These are phyloP conservation scores for Phalaenopsis equestris DNA, from an alignment of 106 monocot genomes.

Conservation along the genomic window DNA sequence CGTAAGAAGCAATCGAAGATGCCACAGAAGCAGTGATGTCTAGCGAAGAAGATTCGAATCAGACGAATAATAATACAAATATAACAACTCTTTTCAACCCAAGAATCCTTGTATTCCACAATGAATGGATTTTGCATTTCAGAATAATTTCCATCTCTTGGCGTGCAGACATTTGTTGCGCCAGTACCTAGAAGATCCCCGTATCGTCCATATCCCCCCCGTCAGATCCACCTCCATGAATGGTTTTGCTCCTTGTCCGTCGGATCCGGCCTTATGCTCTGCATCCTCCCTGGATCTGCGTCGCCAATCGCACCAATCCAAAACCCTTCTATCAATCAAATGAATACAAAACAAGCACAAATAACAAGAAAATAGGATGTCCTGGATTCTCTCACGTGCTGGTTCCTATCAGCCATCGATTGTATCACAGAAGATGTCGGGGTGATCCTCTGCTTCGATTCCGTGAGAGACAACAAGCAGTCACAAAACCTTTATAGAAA, in stretches of 20 bases:
- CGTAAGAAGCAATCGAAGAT: too few relatives aligned
- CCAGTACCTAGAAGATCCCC: slow-evolving; percentile 53
- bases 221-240: slow-evolving; percentile 80
- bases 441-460: too few relatives aligned
- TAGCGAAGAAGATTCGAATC: too few relatives aligned
- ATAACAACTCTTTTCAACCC: too few relatives aligned
- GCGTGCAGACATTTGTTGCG: slow-evolving; percentile 56
- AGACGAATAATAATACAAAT: too few relatives aligned
- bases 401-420: neutral
- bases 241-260: slow-evolving; percentile 42
- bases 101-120: too few relatives aligned
- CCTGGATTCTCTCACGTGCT: neutral
- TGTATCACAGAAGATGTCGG: too few relatives aligned
- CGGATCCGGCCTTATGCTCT: slow-evolving; percentile 11
- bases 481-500: too few relatives aligned
- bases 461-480: too few relatives aligned
- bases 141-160: too few relatives aligned
- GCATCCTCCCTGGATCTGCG: slow-evolving; percentile 7
- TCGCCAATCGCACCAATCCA: neutral
- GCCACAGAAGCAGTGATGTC: too few relatives aligned
- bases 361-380: slow-evolving; percentile 22
- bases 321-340: slow-evolving; percentile 8
- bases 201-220: slow-evolving; percentile 74
- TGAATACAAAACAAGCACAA: slow-evolving; percentile 23
- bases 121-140: too few relatives aligned